A percentile compares a stretch with the other conserved stretches of the same genome.
Evolutionary conservation across 23 red algal species (phyloP).

Genomic region (Agarophyton chilense): DNA sequence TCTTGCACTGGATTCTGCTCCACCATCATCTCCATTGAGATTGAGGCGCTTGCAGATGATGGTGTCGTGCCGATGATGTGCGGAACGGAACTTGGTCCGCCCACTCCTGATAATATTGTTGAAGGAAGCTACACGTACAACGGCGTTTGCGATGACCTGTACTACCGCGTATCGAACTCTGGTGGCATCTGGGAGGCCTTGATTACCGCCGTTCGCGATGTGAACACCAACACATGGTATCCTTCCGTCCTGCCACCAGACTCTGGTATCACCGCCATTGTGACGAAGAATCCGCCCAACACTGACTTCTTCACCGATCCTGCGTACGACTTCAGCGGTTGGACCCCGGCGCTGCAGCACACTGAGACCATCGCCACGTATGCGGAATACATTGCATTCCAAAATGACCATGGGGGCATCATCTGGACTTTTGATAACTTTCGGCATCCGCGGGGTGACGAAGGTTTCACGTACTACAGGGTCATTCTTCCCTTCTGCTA

Average conservation of each 20-base stretch:
- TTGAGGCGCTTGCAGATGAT: constrained; percentile 6
- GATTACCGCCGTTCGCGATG: background rate
- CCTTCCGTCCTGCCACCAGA: background rate
- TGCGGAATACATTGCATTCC: background rate
- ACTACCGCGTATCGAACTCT: background rate
- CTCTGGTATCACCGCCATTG: background rate
- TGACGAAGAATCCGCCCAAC: background rate
- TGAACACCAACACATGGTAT: background rate
- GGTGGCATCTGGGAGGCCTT: background rate
- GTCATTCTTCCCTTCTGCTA: constrained; percentile 54
- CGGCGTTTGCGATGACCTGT: constrained; percentile 18
- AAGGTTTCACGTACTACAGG: constrained; percentile 17
- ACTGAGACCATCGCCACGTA: background rate
- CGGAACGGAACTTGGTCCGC: background rate
- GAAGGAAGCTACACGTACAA: constrained; percentile 6
- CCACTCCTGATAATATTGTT: background rate
- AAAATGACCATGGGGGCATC: background rate
- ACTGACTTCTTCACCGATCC: constrained; percentile 38
- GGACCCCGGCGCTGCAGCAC: background rate
- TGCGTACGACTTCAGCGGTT: constrained; percentile 41
- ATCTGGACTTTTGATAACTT: constrained; percentile 5
- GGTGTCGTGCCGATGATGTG: constrained; percentile 14
- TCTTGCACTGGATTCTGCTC: constrained; percentile 43
- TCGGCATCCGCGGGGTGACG: background rate
- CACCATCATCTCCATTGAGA: background rate